A percentile compares a stretch with the other conserved stretches of the same genome.
Evolutionary conservation across 2,329 filamentous ascomycete genomes (phyloP).

Genomic region (Talaromyces pinophilus): DNA sequence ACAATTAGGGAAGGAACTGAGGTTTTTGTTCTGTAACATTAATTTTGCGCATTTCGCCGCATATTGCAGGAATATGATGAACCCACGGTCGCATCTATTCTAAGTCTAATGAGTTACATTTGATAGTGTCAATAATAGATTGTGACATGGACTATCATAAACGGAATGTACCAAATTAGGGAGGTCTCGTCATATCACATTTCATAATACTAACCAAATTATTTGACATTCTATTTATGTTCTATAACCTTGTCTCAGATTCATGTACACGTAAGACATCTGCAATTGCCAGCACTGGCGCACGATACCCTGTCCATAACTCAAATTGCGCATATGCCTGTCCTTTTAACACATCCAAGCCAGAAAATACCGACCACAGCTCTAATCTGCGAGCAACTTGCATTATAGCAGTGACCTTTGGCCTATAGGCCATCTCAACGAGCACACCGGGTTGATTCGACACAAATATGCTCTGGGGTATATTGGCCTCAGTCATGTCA

Average conservation of each 20-base stretch:
- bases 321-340: conserved; percentile 32
- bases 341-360: conserved; percentile 31
- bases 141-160: neutral
- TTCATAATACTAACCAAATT: neutral
- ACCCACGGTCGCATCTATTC: neutral
- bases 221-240: neutral
- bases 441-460: neutral
- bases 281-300: conserved; percentile 6
- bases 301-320: conserved; percentile 27
- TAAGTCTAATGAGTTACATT: neutral
- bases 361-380: conserved; percentile 25
- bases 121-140: neutral
- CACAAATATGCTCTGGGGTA: conserved; percentile 23
- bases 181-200: neutral
- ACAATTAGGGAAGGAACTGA: neutral
- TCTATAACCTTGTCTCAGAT: neutral
- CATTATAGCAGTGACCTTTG: conserved; percentile 16
- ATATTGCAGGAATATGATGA: neutral
- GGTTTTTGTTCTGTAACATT: neutral
- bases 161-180: neutral
- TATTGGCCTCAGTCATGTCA: conserved; percentile 30
- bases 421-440: conserved; percentile 15
- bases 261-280: conserved; percentile 24
- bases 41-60: neutral
- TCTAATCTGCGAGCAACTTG: conserved; percentile 25